These are phyloP conservation scores for Plasmodium sp. DNA, from an alignment of 169 alveolate species.

Conservation along the genomic window DNA sequence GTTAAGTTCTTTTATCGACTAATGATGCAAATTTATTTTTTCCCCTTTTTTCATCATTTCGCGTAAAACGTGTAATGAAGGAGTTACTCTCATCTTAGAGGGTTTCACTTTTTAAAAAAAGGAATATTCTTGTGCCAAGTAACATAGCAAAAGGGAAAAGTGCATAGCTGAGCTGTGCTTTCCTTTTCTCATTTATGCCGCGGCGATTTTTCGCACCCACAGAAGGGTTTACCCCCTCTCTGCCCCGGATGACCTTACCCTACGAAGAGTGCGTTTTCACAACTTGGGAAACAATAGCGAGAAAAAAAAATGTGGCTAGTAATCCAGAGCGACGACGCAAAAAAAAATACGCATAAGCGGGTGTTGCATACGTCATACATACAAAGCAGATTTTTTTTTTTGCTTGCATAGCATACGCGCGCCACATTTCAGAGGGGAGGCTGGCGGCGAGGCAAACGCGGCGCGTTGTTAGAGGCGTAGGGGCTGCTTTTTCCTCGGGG, in stretches of 20 bases:
- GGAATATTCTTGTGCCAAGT: neutral
- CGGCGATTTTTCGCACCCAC: neutral
- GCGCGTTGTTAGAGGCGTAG: slow-evolving; percentile 31
- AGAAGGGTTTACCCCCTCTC: neutral
- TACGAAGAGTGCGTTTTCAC: neutral
- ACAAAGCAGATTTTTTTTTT: no score
- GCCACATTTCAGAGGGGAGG: neutral
- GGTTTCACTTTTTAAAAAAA: neutral
- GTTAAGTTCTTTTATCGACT: neutral
- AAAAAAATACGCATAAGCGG: neutral
- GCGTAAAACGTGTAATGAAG: neutral
- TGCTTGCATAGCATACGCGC: neutral
- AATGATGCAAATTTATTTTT: neutral
- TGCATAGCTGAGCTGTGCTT: neutral
- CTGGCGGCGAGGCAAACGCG: neutral
- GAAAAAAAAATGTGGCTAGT: neutral
- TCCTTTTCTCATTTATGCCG: neutral
- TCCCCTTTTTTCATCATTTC: neutral
- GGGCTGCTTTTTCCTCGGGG: slow-evolving; percentile 11
- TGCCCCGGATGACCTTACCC: neutral
- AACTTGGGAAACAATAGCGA: neutral
- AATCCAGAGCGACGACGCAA: neutral
- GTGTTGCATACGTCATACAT: neutral
- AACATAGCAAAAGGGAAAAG: neutral
- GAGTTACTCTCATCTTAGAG: neutral